Evolutionary conservation across 2,329 filamentous ascomycete genomes (phyloP), one percentile per base, ranked within the genome.

Genomic region (Colletotrichum abscissum): DNA sequence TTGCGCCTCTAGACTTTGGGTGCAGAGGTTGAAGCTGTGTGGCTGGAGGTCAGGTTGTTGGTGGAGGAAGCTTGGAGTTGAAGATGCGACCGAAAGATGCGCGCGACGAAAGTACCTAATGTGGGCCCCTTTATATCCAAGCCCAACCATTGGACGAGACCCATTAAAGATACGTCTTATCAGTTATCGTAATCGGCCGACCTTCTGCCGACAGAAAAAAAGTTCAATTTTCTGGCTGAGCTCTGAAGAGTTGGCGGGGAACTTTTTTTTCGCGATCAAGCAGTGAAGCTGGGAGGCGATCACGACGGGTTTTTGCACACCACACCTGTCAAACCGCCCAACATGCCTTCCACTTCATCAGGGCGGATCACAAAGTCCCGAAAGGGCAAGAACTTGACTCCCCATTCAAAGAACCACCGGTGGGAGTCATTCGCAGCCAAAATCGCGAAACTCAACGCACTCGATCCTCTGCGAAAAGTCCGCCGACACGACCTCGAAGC

Each of bases 381-480:
- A 77, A 94, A 93, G 84, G 88, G 88, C 76, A 95, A 93, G 81
- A 88, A 89, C 74, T 88, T 89, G 76, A 97, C 94, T 30, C 87
- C 88, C 63, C 94, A 95, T 77, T 92, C 92, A 75, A 95, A 94
- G 80, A 93, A 94, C 65, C 94, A 98, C 84, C 90, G 94, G 81
- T 98, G 95, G 90, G 93, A 98, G 84, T 93, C 94, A 75, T 98
- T 98, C 84, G 94, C 93, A 73, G 90, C 92, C 80, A 97, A 97
- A 82, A 94, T 98, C 81, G 91, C 94, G 75, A 97, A 95, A 82
- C 90, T 98, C 80, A 97, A 94, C 84, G 91, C 91, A 38, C 89
- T 99, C 84, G 96, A 99, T 79, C 97, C 97, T 58, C 90, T 99
- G 77, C 95, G 97, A 83, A 93, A 93, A 84, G 93, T 97, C 78